Evolutionary conservation across 441 rosid species (phyloP).

Genomic region (Adansonia rubrostipa): DNA sequence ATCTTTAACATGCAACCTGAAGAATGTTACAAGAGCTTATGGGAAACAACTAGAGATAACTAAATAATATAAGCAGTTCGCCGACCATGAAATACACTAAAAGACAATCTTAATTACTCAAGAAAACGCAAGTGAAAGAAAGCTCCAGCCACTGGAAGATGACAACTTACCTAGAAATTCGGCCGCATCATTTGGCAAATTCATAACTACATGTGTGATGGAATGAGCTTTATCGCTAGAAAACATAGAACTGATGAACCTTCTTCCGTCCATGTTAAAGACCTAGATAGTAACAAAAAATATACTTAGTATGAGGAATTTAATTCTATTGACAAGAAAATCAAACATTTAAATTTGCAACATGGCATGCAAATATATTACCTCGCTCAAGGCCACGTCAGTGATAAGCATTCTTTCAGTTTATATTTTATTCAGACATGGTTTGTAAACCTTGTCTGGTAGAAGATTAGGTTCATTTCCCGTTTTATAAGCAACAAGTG

Average conservation of each 20-base stretch:
- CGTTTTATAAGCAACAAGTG: not conserved
- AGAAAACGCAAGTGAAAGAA: not conserved
- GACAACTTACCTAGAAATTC: slow-evolving; percentile 66
- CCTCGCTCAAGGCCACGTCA: not conserved
- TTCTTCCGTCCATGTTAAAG: slow-evolving; percentile 91
- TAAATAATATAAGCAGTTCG: not conserved
- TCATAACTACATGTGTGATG: slow-evolving; percentile 83
- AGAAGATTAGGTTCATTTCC: not conserved
- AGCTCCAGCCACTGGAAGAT: not conserved
- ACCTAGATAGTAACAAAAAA: slow-evolving; percentile 45
- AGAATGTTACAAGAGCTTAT: slow-evolving; percentile 9
- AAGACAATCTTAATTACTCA: not conserved
- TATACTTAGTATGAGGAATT: slow-evolving; percentile 20
- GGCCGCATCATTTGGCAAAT: slow-evolving; percentile 83
- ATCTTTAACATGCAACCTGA: not conserved
- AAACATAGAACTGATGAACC: slow-evolving; percentile 81
- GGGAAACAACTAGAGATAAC: slow-evolving; percentile 11
- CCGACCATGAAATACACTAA: not conserved
- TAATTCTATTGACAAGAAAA: slow-evolving; percentile 12
- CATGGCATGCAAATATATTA: not conserved
- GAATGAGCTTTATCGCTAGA: slow-evolving; percentile 67
- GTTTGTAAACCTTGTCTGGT: not conserved
- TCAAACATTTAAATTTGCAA: not conserved
- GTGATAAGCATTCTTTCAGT: not conserved
- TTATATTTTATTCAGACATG: not conserved